These are phyloP conservation scores for Pezizomycotina sp. DNA, from an alignment of 2,329 filamentous ascomycete species.

Conservation along the genomic window DNA sequence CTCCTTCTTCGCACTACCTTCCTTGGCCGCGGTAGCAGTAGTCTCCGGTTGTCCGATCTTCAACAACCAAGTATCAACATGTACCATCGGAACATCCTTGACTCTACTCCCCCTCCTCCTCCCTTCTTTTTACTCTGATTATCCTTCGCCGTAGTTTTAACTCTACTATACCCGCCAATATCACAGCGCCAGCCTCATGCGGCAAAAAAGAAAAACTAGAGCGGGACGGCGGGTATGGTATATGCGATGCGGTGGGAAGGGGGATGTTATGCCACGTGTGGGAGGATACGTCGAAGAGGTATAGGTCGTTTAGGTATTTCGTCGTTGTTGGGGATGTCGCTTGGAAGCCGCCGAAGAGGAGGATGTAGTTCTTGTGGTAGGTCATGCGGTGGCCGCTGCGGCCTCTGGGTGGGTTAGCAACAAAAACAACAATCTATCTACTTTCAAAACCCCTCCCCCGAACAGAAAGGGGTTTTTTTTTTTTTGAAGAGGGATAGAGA, in stretches of 20 bases:
- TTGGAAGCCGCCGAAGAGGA: conserved; percentile 92
- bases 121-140: conserved; percentile 9
- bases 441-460: background rate
- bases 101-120: conserved; percentile 12
- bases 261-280: conserved; percentile 69
- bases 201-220: conserved; percentile 87
- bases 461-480: too few species aligned
- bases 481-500: background rate
- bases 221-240: conserved; percentile 74
- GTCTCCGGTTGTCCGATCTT: conserved; percentile 40
- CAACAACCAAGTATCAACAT: conserved; percentile 90
- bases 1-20: too few species aligned
- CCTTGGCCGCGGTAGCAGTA: conserved; percentile 15
- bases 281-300: conserved; percentile 83
- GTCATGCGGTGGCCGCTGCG: conserved; percentile 91
- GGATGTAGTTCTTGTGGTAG: conserved; percentile 62
- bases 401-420: conserved; percentile 63
- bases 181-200: conserved; percentile 71
- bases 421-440: conserved; percentile 29
- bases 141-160: conserved; percentile 48
- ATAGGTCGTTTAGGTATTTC: conserved; percentile 82
- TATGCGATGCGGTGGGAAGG: conserved; percentile 47
- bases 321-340: conserved; percentile 79
- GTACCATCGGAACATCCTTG: conserved; percentile 64
- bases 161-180: conserved; percentile 90